Evolutionary conservation across 371 early-diverging fungal species (phyloP).

Genomic region (Smittium culicis): DNA sequence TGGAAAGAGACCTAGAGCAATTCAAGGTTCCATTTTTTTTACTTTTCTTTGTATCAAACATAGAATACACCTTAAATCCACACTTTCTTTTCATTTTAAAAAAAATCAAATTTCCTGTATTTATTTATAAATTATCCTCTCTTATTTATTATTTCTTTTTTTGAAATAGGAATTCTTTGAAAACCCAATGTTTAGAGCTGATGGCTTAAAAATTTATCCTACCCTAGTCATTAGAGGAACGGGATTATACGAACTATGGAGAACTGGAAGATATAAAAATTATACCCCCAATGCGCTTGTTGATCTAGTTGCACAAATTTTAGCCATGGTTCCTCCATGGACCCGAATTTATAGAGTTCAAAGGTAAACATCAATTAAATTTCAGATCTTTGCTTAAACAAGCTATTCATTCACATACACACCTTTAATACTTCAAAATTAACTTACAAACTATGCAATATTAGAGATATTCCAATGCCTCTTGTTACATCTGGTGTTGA

Average conservation of each 20-base stretch:
- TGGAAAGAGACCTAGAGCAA: constrained; percentile 98
- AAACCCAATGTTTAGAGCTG: constrained; percentile 97
- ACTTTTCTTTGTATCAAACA: not conserved
- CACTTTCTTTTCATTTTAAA: not conserved
- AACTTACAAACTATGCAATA: too few species aligned
- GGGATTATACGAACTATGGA: constrained; percentile 98
- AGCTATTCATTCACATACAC: too few species aligned
- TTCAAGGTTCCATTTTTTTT: constrained; percentile 46
- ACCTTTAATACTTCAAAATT: too few species aligned
- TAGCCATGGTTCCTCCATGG: constrained; percentile 99
- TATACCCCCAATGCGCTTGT: constrained; percentile 98
- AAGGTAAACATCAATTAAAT: constrained; percentile 16
- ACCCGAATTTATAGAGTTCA: constrained; percentile 99
- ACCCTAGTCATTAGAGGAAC: constrained; percentile 99
- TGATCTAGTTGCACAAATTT: constrained; percentile 92
- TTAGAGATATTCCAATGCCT: constrained; percentile 99
- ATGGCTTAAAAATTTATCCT: constrained; percentile 99
- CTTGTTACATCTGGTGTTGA: constrained; percentile 99
- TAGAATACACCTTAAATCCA: not conserved
- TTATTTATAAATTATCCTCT: too few species aligned
- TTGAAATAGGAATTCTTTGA: constrained; percentile 96
- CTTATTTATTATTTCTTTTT: too few species aligned
- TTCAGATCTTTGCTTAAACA: not conserved
- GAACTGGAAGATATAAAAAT: constrained; percentile 95
- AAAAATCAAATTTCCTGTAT: too few species aligned